phyloP scores from a whole-genome alignment of 2,329 filamentous ascomycete species.

The Escovopsis sp. region DNA sequence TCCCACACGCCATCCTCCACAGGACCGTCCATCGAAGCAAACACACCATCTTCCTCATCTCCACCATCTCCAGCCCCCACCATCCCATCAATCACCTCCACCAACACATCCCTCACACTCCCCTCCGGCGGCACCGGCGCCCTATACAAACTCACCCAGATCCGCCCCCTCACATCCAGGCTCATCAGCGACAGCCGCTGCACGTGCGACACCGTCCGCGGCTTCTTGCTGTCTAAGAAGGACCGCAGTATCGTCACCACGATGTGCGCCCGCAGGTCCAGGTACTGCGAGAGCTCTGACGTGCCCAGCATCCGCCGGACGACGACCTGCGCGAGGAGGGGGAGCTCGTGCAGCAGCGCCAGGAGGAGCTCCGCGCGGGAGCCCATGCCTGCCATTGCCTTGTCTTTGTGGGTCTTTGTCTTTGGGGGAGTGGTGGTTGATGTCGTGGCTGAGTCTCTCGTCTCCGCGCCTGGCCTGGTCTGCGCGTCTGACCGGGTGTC shows the following conservation, averaged over 20 bases:
- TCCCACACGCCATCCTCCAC: no score
- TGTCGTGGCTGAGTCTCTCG: no score
- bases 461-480: no score
- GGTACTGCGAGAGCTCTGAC: constrained; percentile 57
- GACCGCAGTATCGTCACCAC: constrained; percentile 57
- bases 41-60: no score
- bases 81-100: constrained; percentile 32
- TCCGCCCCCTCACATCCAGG: constrained; percentile 55
- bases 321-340: constrained; percentile 45
- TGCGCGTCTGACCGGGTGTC: no score
- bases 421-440: no score
- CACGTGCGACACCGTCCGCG: constrained; percentile 38
- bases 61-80: not conserved
- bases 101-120: constrained; percentile 40
- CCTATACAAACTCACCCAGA: constrained; percentile 65
- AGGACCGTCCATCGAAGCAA: no score
- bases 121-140: constrained; percentile 43
- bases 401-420: no score
- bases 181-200: constrained; percentile 51
- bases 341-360: constrained; percentile 38
- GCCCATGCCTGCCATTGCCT: no score
- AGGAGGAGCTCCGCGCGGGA: constrained; percentile 4
- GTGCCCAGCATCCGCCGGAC: constrained; percentile 49
- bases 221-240: constrained; percentile 33
- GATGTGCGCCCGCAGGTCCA: constrained; percentile 63